phyloP scores from a whole-genome alignment of 1,139 yeast genomes.

The Debaryomyces udenii region DNA sequence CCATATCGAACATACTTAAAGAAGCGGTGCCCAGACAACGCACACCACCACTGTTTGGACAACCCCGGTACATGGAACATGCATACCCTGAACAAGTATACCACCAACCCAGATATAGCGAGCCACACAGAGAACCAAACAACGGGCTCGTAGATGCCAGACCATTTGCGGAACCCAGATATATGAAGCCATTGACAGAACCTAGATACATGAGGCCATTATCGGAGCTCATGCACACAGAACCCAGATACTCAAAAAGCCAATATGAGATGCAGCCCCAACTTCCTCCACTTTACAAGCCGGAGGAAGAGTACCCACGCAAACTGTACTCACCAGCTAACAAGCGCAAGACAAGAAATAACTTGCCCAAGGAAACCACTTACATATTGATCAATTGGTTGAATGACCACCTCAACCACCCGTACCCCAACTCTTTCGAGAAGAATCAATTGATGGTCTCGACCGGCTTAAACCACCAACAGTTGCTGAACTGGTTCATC shows the following conservation, averaged over 20 bases:
- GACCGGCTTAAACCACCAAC: conserved; percentile 90
- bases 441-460: conserved; percentile 75
- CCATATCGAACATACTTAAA: conserved; percentile 36
- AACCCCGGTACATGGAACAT: background rate
- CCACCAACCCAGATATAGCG: too few relatives aligned
- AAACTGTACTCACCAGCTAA: conserved; percentile 5
- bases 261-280: background rate
- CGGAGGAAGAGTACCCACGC: conserved; percentile 10
- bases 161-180: background rate
- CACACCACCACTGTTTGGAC: background rate
- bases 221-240: too few relatives aligned
- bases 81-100: too few relatives aligned
- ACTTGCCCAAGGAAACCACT: conserved; percentile 88
- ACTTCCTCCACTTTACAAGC: background rate
- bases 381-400: conserved; percentile 82
- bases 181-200: too few relatives aligned
- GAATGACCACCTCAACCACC: conserved; percentile 81
- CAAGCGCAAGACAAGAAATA: conserved; percentile 62
- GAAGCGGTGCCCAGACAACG: conserved; percentile 12
- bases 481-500: conserved; percentile 94
- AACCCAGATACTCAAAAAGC: too few relatives aligned
- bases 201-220: too few relatives aligned
- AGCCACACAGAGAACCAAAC: too few relatives aligned
- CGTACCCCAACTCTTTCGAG: conserved; percentile 91
- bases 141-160: background rate